Base-by-base conservation (phyloP, 805 yeast species). In the Blastobotrys chiropterorum region DNA sequence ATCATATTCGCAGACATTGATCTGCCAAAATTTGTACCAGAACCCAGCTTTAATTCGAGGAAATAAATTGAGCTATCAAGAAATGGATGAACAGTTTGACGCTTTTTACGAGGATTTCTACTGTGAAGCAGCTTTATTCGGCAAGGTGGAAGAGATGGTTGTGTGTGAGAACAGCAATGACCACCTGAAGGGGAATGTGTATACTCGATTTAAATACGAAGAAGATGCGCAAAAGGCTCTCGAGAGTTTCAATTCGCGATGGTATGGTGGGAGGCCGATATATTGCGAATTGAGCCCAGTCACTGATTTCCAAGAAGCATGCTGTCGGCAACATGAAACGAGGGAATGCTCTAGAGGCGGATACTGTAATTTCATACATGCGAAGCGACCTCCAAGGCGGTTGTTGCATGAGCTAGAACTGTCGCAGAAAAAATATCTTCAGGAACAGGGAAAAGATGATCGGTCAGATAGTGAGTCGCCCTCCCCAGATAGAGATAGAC, bases 311-410 rank as follows among this genome's bases (percentile, higher is more conserved):
- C 72, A 75, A 44, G 94, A 84, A 51, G 85, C 95, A 11, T 75
- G 80, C 50, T 90, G 98, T 63, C 73, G 87, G 41, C 85, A 85
- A 43, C 83, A 84, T 62, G 87, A 83, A 39, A 67, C 73, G 1
- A 68, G 74, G 20, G 71, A 70, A 13, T 90, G 98, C 64, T 78
- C 75, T n/a, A 76, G 97, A 63, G 92, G 90, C 1, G 86, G 83
- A 31, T 77, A 79, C 61, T 90, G 98, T 68, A 90, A 90, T 67
- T 90, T 86, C 67, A 85, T 89, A 78, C 98, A 90, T 66, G 75
- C 83, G 2, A 74, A 82, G 59, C 67, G 74, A 39, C 88, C 95
- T 0, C 63, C 78, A 1, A 61, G 62, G 4, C 71, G 66, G 13
- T 62, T 82, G 26, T 65, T 73, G 45, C 63, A 59, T 3, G 73